Evolutionary conservation across 1,284 basidiomycete genomes (phyloP), one percentile per base, ranked within the genome.

Genomic region (Cutaneotrichosporon sp.): DNA sequence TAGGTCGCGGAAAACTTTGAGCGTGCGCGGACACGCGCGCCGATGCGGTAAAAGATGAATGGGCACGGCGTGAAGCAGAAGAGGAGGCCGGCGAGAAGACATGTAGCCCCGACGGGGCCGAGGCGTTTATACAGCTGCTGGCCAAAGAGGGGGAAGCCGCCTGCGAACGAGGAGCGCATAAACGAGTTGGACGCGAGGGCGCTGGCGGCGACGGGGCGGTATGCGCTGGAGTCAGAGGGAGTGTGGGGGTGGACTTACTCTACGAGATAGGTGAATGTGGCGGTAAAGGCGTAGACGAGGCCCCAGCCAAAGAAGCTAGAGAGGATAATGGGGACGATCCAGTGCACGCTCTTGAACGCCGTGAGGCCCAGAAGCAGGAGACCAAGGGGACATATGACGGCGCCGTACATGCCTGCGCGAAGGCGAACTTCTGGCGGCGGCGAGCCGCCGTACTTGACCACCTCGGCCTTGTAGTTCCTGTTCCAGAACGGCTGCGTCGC

Each of bases 301-400:
- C 74, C 76, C 35, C 60, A 54, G 22, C 76, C 76, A 52, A 77
- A 77, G 40, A 70, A 61, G 20, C 48, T 46, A 9, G 56, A 54
- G 15, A 52, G 33, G 22, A 70, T 43, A 42, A 67, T 68, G 4
- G 67, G 64, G 17, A 69, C 51, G 34, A 68, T 84, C 87, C 87
- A 90, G 55, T 83, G 87, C 0, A 89, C 81, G 15, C 68, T 68
- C 8, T 74, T 73, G 66, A 84, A 86, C 1, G 83, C 83, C 1
- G 86, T 87, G 59, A 86, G 86, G 0, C 86, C 86, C 46, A 89
- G 78, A 75, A 84, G 83, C 69, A 83, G 86, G 1, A 89, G 77
- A 77, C 83, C 79, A 22, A 87, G 51, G 0, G 88, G 85, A 13
- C 83, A 81, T 18, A 88, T 76, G 18, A 88, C 66, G 0, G 78